These are phyloP conservation scores for Staphylotrichum longicolle DNA, from an alignment of 495 filamentous ascomycete genomes.

Conservation along the genomic window DNA sequence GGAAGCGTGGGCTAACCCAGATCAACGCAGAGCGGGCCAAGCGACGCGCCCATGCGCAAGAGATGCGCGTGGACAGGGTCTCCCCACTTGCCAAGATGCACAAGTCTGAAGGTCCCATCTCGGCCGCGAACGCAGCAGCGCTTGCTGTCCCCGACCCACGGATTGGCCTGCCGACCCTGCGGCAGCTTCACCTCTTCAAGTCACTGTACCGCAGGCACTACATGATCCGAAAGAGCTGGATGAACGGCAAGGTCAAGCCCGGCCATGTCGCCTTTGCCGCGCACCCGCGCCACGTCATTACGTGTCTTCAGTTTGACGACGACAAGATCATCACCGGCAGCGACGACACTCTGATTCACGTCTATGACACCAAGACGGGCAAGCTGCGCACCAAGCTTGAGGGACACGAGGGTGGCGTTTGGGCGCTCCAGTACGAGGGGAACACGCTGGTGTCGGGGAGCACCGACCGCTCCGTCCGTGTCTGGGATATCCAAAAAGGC, in stretches of 20 bases:
- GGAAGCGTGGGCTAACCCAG: slow-evolving; percentile 43
- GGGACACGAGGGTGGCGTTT: slow-evolving; percentile 96
- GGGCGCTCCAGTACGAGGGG: slow-evolving; percentile 94
- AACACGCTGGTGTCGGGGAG: slow-evolving; percentile 95
- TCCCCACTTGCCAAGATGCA: slow-evolving; percentile 37
- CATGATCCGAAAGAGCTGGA: slow-evolving; percentile 88
- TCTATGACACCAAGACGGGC: slow-evolving; percentile 96
- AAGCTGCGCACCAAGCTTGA: slow-evolving; percentile 75
- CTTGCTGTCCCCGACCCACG: slow-evolving; percentile 77
- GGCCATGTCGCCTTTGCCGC: slow-evolving; percentile 93
- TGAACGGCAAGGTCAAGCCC: slow-evolving; percentile 78
- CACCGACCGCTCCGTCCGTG: slow-evolving; percentile 90
- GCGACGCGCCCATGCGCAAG: slow-evolving; percentile 50
- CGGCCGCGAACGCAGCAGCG: slow-evolving; percentile 77
- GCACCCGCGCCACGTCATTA: slow-evolving; percentile 94
- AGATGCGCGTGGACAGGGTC: slow-evolving; percentile 39
- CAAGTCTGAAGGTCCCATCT: slow-evolving; percentile 76
- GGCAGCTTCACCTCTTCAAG: slow-evolving; percentile 88
- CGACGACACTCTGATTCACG: slow-evolving; percentile 96
- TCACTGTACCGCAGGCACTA: slow-evolving; percentile 91
- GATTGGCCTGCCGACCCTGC: slow-evolving; percentile 72
- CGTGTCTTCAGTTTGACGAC: slow-evolving; percentile 93
- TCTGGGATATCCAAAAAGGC: slow-evolving; percentile 95
- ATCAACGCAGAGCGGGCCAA: slow-evolving; percentile 50
- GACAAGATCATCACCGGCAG: slow-evolving; percentile 98